Percentiles rank a stretch among this genome's conserved stretches.
Evolutionary conservation across 345 rosid genomes (phyloP).

Genomic region (Citrus hindsii): DNA sequence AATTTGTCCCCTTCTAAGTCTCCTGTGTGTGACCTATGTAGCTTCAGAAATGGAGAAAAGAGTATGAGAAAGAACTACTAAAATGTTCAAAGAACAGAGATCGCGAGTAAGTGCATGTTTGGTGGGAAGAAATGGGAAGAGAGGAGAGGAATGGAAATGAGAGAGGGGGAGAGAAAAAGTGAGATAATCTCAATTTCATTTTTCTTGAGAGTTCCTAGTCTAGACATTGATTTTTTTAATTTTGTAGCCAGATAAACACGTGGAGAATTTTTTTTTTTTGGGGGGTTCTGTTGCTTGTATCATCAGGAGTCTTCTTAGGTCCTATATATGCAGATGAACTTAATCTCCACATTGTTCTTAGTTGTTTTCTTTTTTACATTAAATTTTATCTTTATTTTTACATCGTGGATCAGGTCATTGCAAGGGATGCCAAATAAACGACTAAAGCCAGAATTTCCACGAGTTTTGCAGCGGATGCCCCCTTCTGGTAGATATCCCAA

Average conservation of each 20-base stretch:
- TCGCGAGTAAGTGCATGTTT: too few species aligned
- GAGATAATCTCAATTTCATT: not conserved
- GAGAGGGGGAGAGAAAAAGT: too few species aligned
- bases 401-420: conserved; percentile 41
- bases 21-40: not conserved
- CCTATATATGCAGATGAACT: not conserved
- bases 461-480: conserved; percentile 66
- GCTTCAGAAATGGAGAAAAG: not conserved
- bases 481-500: conserved; percentile 75
- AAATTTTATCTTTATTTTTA: not conserved
- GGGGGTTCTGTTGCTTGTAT: not conserved
- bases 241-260: not conserved
- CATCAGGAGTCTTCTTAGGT: not conserved
- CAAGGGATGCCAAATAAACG: conserved; percentile 74
- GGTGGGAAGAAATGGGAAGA: too few species aligned
- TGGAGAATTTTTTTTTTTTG: not conserved
- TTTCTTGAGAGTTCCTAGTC: not conserved
- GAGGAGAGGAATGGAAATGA: too few species aligned
- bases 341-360: not conserved
- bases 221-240: not conserved
- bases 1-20: not conserved
- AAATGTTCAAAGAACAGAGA: not conserved
- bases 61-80: not conserved
- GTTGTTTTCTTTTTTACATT: not conserved
- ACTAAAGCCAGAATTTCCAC: conserved; percentile 61